Conservation (phyloP, 306 rosid genomes). For the Psophocarpus tetragonolobus region DNA sequence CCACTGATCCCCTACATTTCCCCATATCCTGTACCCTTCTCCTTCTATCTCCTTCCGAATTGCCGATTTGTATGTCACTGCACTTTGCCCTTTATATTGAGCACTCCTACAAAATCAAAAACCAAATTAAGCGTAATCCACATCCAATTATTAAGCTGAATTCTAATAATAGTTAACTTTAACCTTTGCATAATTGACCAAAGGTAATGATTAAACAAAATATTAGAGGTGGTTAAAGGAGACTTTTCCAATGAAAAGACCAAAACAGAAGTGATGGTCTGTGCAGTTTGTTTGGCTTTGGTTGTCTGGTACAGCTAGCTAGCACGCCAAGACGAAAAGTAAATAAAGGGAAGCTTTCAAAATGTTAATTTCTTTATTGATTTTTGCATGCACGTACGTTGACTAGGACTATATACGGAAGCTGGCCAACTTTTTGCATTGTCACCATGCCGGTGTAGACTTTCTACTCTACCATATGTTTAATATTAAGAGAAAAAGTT, state of each 20-base stretch:
- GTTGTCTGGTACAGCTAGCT: neutral
- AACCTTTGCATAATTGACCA: neutral
- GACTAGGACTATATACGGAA: conserved; percentile 26
- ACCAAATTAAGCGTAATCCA: neutral
- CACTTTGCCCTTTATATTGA: conserved; percentile 57
- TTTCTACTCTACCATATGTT: neutral
- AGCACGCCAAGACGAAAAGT: conserved; percentile 18
- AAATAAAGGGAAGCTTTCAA: neutral
- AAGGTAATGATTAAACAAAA: neutral
- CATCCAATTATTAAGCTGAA: too few species aligned
- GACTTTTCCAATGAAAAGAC: conserved; percentile 21
- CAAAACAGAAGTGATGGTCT: conserved; percentile 23
- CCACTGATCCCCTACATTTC: conserved; percentile 97
- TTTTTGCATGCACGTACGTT: conserved; percentile 25
- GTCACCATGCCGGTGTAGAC: neutral
- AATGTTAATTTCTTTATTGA: neutral
- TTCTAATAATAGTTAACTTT: too few species aligned
- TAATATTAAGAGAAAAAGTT: neutral
- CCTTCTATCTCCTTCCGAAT: conserved; percentile 56
- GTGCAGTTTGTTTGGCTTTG: neutral
- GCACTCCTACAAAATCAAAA: conserved; percentile 37
- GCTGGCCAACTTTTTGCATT: neutral
- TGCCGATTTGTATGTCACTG: conserved; percentile 62
- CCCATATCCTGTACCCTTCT: conserved; percentile 84
- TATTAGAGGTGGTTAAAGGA: neutral